phyloP scores from a whole-genome alignment of 495 filamentous ascomycete genomes.

The Aspergillus kassunensis region DNA sequence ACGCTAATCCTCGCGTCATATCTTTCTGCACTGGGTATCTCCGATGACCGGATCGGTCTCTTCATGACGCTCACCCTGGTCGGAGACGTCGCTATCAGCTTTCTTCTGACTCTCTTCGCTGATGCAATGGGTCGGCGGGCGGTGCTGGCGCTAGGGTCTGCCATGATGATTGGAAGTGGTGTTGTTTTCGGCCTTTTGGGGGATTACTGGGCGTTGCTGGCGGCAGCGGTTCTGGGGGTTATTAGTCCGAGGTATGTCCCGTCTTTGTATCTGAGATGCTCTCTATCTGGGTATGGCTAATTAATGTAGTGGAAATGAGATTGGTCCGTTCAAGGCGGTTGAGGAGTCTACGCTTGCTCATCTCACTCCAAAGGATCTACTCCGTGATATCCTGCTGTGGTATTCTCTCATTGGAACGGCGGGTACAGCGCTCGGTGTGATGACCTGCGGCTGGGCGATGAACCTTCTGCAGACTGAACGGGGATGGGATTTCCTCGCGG shows the following conservation, averaged over 20 bases:
- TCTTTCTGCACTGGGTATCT: conserved; percentile 59
- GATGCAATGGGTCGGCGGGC: conserved; percentile 67
- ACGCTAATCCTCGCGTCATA: conserved; percentile 72
- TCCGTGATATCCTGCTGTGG: conserved; percentile 80
- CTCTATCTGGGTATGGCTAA: background rate
- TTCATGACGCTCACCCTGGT: conserved; percentile 86
- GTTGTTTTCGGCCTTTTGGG: conserved; percentile 61
- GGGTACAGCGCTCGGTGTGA: conserved; percentile 61
- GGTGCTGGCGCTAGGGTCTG: conserved; percentile 64
- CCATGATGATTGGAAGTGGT: conserved; percentile 65
- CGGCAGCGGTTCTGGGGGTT: conserved; percentile 73
- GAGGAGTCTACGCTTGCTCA: conserved; percentile 80
- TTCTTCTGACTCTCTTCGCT: conserved; percentile 69
- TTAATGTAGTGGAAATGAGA: conserved; percentile 72
- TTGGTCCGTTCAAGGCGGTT: conserved; percentile 79
- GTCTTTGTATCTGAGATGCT: background rate
- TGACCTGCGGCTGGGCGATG: conserved; percentile 63
- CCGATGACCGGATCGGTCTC: conserved; percentile 70
- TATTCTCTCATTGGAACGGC: conserved; percentile 65
- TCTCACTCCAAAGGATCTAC: conserved; percentile 54
- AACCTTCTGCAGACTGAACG: conserved; percentile 44
- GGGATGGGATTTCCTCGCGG: conserved; percentile 52
- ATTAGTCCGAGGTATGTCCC: conserved; percentile 63
- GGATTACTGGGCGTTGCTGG: conserved; percentile 71
- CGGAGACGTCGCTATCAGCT: conserved; percentile 75